These are phyloP conservation scores for Pythium apleroticum DNA, from an alignment of 352 stramenopile genomes.

Conservation along the genomic window DNA sequence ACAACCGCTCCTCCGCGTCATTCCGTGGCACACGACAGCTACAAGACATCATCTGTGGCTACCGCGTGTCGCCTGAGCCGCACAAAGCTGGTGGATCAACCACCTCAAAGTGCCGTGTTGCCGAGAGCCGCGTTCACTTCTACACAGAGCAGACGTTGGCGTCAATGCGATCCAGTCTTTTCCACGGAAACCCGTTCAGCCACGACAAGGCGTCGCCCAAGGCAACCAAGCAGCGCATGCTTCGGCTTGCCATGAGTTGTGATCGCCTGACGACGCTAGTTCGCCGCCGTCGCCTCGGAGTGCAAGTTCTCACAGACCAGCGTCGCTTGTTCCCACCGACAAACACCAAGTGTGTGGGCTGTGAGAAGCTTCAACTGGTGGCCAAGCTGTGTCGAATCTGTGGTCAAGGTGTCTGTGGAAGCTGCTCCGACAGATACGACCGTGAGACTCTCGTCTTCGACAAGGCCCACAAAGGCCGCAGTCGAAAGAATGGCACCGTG, in stretches of 20 bases:
- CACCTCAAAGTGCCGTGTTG: background rate
- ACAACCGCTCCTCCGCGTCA: background rate
- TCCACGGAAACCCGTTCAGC: background rate
- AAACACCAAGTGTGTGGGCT: background rate
- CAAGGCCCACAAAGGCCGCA: background rate
- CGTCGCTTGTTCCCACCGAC: background rate
- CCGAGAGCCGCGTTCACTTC: background rate
- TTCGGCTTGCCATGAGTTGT: slow-evolving; percentile 13
- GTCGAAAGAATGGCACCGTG: background rate
- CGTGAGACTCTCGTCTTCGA: slow-evolving; percentile 9
- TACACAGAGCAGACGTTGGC: background rate
- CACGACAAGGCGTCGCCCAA: background rate
- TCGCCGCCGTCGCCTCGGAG: slow-evolving; percentile 49
- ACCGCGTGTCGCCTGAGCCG: background rate
- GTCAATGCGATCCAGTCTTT: background rate
- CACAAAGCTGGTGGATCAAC: background rate
- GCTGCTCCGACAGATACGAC: slow-evolving; percentile 16
- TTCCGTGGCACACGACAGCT: background rate
- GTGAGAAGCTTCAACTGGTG: background rate
- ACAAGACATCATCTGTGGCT: background rate
- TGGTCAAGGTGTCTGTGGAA: slow-evolving; percentile 7
- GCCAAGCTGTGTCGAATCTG: slow-evolving; percentile 12
- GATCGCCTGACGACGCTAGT: slow-evolving; percentile 41
- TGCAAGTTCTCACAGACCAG: slow-evolving; percentile 47
- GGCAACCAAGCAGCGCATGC: slow-evolving; percentile 1